These are phyloP conservation scores for Coemansia sp. DNA, from an alignment of 192 early-diverging fungal genomes.

Conservation along the genomic window DNA sequence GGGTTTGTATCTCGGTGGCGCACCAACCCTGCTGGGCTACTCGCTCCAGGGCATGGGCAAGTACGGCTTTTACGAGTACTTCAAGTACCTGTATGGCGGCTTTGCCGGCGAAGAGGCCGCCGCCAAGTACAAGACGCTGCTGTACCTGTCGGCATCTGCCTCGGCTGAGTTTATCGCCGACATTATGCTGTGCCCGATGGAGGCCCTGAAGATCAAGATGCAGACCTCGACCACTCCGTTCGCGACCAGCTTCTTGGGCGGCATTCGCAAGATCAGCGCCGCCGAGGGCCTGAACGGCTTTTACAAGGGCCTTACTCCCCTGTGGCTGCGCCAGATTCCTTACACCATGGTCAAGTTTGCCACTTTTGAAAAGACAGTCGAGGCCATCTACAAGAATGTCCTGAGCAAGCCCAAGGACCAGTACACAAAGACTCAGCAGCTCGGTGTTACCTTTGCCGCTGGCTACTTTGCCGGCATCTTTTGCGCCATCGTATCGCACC, in stretches of 20 bases:
- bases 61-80: slow-evolving; percentile 88
- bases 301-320: slow-evolving; percentile 68
- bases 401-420: slow-evolving; percentile 64
- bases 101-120: slow-evolving; percentile 68
- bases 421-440: slow-evolving; percentile 70
- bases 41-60: slow-evolving; percentile 82
- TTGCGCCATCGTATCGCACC: slow-evolving; percentile 87
- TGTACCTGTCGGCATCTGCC: slow-evolving; percentile 72
- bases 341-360: slow-evolving; percentile 87
- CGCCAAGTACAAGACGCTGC: slow-evolving; percentile 67
- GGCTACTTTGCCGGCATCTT: slow-evolving; percentile 88
- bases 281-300: slow-evolving; percentile 67
- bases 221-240: slow-evolving; percentile 76
- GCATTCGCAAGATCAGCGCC: slow-evolving; percentile 57
- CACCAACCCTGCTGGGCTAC: slow-evolving; percentile 80
- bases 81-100: slow-evolving; percentile 72
- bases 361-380: slow-evolving; percentile 75
- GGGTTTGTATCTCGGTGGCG: slow-evolving; percentile 73
- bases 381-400: slow-evolving; percentile 62
- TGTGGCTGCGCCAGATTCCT: slow-evolving; percentile 81
- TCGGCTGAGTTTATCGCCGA: slow-evolving; percentile 82
- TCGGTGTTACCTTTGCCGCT: slow-evolving; percentile 76
- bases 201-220: slow-evolving; percentile 84
- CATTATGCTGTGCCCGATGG: slow-evolving; percentile 78
- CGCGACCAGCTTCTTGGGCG: slow-evolving; percentile 65